Percentiles rank a stretch among this genome's conserved stretches.
Conservation (phyloP, 2,329 filamentous ascomycete genomes). For the Blastomyces parvus region DNA sequence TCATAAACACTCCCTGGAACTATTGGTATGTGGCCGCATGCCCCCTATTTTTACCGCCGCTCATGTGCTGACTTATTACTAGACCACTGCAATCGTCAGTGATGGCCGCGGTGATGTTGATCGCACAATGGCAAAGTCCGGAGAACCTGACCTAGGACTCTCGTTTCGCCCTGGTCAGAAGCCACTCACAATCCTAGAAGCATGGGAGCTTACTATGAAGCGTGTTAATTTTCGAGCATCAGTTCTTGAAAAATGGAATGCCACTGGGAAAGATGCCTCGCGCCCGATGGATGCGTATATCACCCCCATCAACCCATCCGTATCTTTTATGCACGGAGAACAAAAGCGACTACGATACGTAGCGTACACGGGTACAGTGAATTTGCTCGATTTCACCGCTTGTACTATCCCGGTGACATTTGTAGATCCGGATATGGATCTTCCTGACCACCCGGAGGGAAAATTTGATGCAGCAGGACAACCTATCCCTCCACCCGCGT, state of each 20-base stretch:
- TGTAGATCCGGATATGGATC: conserved; percentile 27
- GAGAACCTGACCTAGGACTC: conserved; percentile 46
- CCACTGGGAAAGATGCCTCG: conserved; percentile 4
- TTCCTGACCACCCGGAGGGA: conserved; percentile 36
- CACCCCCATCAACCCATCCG: conserved; percentile 8
- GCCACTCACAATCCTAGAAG: conserved; percentile 7
- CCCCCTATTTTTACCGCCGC: conserved; percentile 31
- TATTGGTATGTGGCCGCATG: neutral
- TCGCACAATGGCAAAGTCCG: conserved; percentile 42
- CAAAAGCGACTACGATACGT: conserved; percentile 9
- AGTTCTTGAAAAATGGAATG: conserved; percentile 15
- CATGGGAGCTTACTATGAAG: conserved; percentile 8
- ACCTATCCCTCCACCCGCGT: conserved; percentile 22
- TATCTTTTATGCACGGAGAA: neutral
- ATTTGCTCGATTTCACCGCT: conserved; percentile 52
- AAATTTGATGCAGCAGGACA: conserved; percentile 26
- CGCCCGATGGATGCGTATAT: conserved; percentile 12
- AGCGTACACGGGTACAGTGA: conserved; percentile 54
- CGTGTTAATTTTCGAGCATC: conserved; percentile 6
- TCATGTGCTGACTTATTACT: conserved; percentile 41
- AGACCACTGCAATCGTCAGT: conserved; percentile 24
- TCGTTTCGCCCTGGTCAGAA: conserved; percentile 7
- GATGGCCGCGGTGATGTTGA: conserved; percentile 49
- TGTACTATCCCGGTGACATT: conserved; percentile 43
- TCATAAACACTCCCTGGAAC: neutral